Base-by-base conservation (phyloP, 257 asterid genomes). In the Knoxia roxburghii region DNA sequence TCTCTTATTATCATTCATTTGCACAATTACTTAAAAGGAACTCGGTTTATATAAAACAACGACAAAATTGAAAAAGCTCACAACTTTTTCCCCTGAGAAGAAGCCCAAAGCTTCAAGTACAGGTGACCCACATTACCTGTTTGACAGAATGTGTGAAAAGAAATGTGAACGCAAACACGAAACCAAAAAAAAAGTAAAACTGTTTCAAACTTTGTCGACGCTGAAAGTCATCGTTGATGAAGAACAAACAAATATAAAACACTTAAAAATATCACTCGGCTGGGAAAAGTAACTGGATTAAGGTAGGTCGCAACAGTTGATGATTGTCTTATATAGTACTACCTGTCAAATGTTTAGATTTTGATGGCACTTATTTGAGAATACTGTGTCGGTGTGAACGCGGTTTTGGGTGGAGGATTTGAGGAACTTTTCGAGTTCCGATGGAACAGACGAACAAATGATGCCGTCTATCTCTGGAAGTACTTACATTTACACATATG, bases 1-100 rank as follows among this genome's bases (percentile, higher is more conserved):
- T 7, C 94, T 65, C 82, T 80, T 92, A 59, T 79, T 82, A 30
- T 81, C 83, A 56, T 68, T 84, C 97, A 89, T 92, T 37, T 76
- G 75, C 26, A 5, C 40, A 33, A n/a, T 64, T 26, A 17, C 33
- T 46, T 15, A 48, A 26, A 10, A 48, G 56, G 7, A 67, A 62
- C 55, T 41, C 37, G 0, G 56, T 41, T 64, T 35, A 24, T 8
- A 45, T 45, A 41, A 49, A 27, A 46, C 2, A 57, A 29, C 20
- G 1, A 7, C 4, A 46, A 15, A 13, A 48, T 48, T 7, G 10
- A 35, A 60, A 58, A n/a, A 48, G 71, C 53, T 51, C 61, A 60
- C 74, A 30, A 17, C 41, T 73, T 67, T 67, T 20, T 50, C 17
- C 30, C 26, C 23, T 12, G 26, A 14, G 58, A 37, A 1, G 57